Evolutionary conservation across 257 asterid genomes (phyloP).

Genomic region (Solanum chiquidenum): DNA sequence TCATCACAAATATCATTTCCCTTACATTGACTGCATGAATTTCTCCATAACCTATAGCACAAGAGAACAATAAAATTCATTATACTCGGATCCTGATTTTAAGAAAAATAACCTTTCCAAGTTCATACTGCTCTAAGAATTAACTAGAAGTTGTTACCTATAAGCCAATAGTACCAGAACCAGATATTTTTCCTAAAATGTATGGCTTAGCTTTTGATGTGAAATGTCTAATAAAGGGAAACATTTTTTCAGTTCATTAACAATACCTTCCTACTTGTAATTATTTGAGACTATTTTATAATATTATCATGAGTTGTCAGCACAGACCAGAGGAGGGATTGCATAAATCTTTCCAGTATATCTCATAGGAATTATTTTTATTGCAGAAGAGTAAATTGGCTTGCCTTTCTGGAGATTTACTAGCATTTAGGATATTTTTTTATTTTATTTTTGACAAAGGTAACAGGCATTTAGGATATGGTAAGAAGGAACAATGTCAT

Average conservation of each 20-base stretch:
- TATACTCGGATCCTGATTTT: neutral
- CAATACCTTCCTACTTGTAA: neutral
- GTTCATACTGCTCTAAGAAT: neutral
- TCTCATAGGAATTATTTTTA: neutral
- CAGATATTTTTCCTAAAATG: neutral
- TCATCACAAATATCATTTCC: conserved; percentile 77
- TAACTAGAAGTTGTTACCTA: neutral
- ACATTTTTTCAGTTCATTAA: neutral
- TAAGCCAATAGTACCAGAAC: neutral
- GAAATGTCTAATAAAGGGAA: neutral
- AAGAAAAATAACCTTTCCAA: neutral
- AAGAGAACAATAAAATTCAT: neutral
- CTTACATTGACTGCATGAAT: conserved; percentile 57
- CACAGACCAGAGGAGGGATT: neutral
- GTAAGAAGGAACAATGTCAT: neutral
- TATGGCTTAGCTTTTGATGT: neutral
- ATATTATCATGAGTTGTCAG: neutral
- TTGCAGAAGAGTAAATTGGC: neutral
- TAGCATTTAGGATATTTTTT: neutral
- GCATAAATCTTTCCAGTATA: neutral
- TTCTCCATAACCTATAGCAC: conserved; percentile 58
- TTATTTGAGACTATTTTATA: neutral
- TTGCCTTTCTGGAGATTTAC: neutral
- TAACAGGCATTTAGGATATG: neutral
- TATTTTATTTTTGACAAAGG: too few species aligned